Percentiles rank a stretch among this genome's conserved stretches.
These are phyloP conservation scores for Quercus agrifolia DNA, from an alignment of 306 rosid genomes.

Conservation along the genomic window DNA sequence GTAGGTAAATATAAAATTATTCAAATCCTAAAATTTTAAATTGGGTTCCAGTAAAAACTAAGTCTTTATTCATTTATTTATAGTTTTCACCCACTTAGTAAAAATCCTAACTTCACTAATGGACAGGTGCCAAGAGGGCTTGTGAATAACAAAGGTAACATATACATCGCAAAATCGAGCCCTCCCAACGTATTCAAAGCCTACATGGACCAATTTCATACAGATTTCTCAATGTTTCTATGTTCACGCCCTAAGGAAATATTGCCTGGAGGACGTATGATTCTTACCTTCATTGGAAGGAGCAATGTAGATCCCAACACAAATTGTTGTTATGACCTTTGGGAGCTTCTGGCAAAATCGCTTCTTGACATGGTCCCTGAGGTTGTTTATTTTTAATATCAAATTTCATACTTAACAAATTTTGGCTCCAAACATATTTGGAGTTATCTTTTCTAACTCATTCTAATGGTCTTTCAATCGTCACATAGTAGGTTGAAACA, in stretches of 20 bases:
- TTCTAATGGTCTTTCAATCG: no score
- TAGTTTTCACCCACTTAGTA: no score
- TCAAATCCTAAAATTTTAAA: no score
- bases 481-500: no score
- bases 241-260: not conserved
- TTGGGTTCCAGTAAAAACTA: no score
- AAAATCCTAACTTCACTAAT: not conserved
- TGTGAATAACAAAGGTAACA: not conserved
- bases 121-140: not conserved
- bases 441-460: no score
- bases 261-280: not conserved
- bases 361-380: not conserved
- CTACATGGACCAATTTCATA: not conserved
- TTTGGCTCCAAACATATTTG: no score
- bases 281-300: not conserved
- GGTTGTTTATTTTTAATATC: not conserved
- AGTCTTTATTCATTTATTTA: no score
- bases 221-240: not conserved
- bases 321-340: not conserved
- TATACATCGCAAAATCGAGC: not conserved
- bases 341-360: not conserved
- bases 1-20: no score
- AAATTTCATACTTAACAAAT: no score
- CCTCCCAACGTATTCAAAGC: not conserved
- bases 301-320: not conserved